Evolutionary conservation across 179 eudicot genomes (phyloP), one percentile per base, ranked within the genome.

Genomic region (Beta macrorhiza): DNA sequence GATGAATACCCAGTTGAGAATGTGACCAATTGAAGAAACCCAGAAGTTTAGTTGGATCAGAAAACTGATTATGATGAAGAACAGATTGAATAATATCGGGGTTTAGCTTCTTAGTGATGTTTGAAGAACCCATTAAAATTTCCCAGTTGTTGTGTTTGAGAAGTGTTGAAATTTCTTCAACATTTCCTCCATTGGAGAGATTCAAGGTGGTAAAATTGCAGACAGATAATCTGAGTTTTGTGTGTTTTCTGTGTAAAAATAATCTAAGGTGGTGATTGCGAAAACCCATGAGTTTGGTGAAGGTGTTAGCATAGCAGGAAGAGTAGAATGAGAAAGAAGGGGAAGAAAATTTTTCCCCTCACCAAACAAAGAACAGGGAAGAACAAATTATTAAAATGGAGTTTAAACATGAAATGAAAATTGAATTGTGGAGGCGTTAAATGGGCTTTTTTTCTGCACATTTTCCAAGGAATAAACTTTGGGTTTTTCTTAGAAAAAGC

Each of bases 11-110:
- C 88, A 91, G 67, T 83, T 86, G 91, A 64, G 80, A 79, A 82
- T 68, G 67, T 20, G 92, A 88, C 98, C 98, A 93, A 75, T 86
- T 70, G 87, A 93, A 93, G 93, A 93, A 93, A 69, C 86, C 84
- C 70, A 90, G 84, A 72, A 92, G 89, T 42, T 85, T 87, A 78
- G 85, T 79, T 49, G 95, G 94, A 71, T 92, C 91, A 76, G 65
- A 81, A 8, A 15, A 55, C 61, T 80, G 85, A 76, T 87, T 84
- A 19, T 82, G 80, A 52, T 75, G 89, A 77, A 93, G 91, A 81
- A 93, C 92, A 25, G 93, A 87, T 84, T 79, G 89, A 49, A 93
- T 82, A 65, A 93, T 83, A 81, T 92, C 91, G n/a, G 97, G 90
- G 88, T 83, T 91, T 74, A 93, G 88, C 73, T 82, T 90, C 45